A percentile compares a stretch with the other conserved stretches of the same genome.
Conservation (phyloP, 2,329 filamentous ascomycete genomes). For the Clonostachys byssicola region DNA sequence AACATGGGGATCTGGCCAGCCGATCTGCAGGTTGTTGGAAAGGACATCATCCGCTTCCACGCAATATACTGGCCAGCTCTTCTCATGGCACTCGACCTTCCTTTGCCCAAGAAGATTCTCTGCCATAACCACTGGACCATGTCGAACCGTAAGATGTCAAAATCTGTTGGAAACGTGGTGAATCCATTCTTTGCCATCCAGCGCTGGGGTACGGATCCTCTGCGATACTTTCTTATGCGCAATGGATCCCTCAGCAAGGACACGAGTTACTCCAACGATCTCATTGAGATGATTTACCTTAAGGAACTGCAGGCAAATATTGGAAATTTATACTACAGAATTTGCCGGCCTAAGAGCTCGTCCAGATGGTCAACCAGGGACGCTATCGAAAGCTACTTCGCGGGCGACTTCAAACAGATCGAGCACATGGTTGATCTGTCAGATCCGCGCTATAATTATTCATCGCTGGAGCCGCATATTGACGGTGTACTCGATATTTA, state of each 20-base stretch:
- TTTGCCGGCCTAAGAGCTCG: constrained; percentile 57
- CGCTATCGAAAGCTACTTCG: constrained; percentile 37
- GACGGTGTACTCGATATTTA: constrained; percentile 18
- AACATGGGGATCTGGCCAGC: constrained; percentile 69
- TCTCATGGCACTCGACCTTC: constrained; percentile 80
- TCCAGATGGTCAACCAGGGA: constrained; percentile 58
- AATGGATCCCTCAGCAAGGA: constrained; percentile 76
- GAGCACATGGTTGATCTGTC: background rate
- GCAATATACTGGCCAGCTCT: constrained; percentile 98
- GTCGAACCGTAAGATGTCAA: constrained; percentile 90
- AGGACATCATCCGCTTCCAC: constrained; percentile 95
- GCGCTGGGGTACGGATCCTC: constrained; percentile 79
- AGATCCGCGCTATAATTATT: constrained; percentile 4
- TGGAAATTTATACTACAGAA: constrained; percentile 74
- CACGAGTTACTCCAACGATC: constrained; percentile 77
- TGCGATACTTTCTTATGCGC: constrained; percentile 85
- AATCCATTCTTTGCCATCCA: constrained; percentile 91
- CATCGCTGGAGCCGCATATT: constrained; percentile 18
- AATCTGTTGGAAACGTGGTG: constrained; percentile 90
- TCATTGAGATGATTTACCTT: constrained; percentile 73
- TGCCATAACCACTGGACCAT: constrained; percentile 97
- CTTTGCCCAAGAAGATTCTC: constrained; percentile 73
- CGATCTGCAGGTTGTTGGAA: constrained; percentile 88
- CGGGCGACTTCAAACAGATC: constrained; percentile 13
- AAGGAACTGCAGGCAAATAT: constrained; percentile 73